Base-by-base conservation (phyloP, 371 early-diverging fungal species). In the Mucor mucedo region DNA sequence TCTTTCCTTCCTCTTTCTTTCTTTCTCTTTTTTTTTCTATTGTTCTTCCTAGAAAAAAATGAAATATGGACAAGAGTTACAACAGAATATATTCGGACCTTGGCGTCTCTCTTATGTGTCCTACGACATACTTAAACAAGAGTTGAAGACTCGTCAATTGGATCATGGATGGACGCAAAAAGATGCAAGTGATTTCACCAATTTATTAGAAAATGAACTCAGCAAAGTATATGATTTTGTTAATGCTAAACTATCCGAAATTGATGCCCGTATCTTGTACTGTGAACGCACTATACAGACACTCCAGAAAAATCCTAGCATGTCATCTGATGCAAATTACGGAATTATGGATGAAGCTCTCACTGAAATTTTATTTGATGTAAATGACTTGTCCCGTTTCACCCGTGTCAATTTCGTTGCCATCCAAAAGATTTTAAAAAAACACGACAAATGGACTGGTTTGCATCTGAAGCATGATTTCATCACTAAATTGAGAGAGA, bases 341-440 rank as follows among this genome's bases (percentile, higher is more conserved):
- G 60, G 70, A 2, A 63, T 75, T 7, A 69, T 72, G 65, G 72
- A 72, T n/a, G 72, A 72, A 30, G 64, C 72, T 9, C 41, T 72
- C 0, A 69, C 72, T 4, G 72, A 72, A 8, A 65, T 72, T 11
- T 38, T 72, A 11, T 72, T 72, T 58, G 96, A 97, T 70, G 89
- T 94, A 50, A 91, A 89, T 68, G 92, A 93, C 68, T 88, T 97
- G 48, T 88, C 94, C 38, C 90, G 90, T 74, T 98, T 92, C 77
- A 90, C 94, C 14, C 86, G 97, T 29, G 78, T 97, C 62, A 98
- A 98, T 80, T 94, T 93, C 72, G 83, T 92, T 6, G 99, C 94
- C 28, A 95, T 97, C 68, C 85, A 95, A 63, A 97, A 95, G 85
- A 92, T 96, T 58, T 80, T 98, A 63, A 96, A 95, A 71, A 96